Conservation (phyloP, 2,329 filamentous ascomycete species). For the Magnaporthiopsis incrustans region DNA sequence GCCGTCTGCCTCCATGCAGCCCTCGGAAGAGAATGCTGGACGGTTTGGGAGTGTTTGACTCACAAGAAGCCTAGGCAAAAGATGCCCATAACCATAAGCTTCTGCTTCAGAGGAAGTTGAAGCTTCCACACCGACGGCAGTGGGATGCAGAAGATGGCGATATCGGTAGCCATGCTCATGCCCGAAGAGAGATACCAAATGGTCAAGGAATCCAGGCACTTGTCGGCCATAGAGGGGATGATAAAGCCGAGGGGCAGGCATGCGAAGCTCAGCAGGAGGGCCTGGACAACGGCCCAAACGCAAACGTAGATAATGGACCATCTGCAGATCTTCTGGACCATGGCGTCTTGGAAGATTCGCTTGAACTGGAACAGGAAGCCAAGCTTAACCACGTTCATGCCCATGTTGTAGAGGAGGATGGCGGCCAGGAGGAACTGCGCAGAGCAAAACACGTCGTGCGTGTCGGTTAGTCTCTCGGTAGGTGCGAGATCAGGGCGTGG, state of each 20-base stretch:
- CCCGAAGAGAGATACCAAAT: conserved; percentile 24
- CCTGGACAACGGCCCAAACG: conserved; percentile 20
- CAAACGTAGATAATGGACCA: conserved; percentile 19
- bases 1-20: too few relatives aligned
- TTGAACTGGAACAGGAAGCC: conserved; percentile 25
- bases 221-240: conserved; percentile 16
- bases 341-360: conserved; percentile 20
- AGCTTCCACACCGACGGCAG: conserved; percentile 19
- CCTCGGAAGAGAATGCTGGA: too few relatives aligned
- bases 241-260: conserved; percentile 20
- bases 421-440: conserved; percentile 18
- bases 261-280: conserved; percentile 18
- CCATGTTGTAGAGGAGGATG: conserved; percentile 23
- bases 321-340: conserved; percentile 19
- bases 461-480: not conserved
- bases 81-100: conserved; percentile 20
- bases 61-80: conserved; percentile 25
- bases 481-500: not conserved
- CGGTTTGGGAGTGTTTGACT: conserved; percentile 8
- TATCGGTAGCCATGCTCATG: conserved; percentile 20
- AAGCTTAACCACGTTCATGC: conserved; percentile 23
- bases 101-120: conserved; percentile 18
- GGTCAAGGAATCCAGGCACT: conserved; percentile 21
- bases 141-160: conserved; percentile 21
- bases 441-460: not conserved